Base-by-base conservation (phyloP, 805 yeast species). In the Yamadazyma sp. region DNA sequence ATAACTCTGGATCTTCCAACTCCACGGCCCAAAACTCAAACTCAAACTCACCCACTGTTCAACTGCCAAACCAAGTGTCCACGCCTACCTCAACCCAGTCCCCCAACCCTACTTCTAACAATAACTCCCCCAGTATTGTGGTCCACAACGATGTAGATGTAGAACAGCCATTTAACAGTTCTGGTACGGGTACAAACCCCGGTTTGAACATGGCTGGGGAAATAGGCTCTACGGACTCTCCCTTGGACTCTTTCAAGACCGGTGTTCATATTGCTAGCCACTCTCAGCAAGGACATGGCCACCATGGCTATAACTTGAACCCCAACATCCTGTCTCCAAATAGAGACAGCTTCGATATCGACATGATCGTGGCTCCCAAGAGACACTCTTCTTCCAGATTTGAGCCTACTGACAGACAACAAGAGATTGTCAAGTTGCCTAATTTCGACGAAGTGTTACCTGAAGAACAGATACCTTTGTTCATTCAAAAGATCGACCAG, bases 301-400 rank as follows among this genome's bases (percentile, higher is more conserved):
- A 42, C 23, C 60, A 55, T 39, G 41, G 43, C 15, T 45, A 48
- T 27, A 50, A 45, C 26, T 52, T 54, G 15, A 52, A 40, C 31
- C 57, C 62, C 5, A 56, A 57, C 38, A 57, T 78, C 39, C 75
- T 79, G 6, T 70, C 82, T 3, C 83, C 84, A 23, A 70, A 81
- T 19, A 78, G 78, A 54, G 85, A 84, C 48, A 80, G 69, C 28
- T 71, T 76, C 44, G 87, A 86, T 48, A 73, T 90, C 41, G 98
- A 90, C 53, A 73, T 90, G 49, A 83, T 90, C 36, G 80, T 57
- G 14, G 58, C 71, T 2, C 96, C 97, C 15, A 88, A 85, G 55
- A 79, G 98, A 56, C 98, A 91, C 59, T 84, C 91, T 35, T 85
- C 95, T 19, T 86, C 95, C 22, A 74, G 96, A 49, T 88, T 93